A percentile compares a stretch with the other conserved stretches of the same genome.
Evolutionary conservation across 1,284 basidiomycete genomes (phyloP).

Genomic region (Ceratobasidium theobromae): DNA sequence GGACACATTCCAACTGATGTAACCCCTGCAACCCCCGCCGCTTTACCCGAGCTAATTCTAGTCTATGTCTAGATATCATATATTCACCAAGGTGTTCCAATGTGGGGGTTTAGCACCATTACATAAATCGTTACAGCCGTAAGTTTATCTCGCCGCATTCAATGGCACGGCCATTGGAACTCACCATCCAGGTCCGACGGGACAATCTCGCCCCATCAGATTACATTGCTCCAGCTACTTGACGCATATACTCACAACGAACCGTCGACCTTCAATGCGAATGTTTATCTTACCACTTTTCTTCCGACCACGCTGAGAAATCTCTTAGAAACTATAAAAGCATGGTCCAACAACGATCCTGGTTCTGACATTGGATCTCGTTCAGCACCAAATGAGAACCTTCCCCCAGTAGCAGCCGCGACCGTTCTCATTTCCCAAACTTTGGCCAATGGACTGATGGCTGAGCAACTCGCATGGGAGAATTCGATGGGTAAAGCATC

Average conservation of each 20-base stretch:
- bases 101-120: conserved; percentile 43
- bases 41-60: conserved; percentile 37
- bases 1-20: conserved; percentile 5
- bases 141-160: conserved; percentile 35
- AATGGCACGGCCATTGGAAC: not conserved
- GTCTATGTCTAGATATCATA: conserved; percentile 45
- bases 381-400: conserved; percentile 54
- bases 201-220: conserved; percentile 79
- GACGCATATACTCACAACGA: conserved; percentile 69
- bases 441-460: not conserved
- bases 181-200: conserved; percentile 60
- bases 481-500: conserved; percentile 45
- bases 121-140: conserved; percentile 46
- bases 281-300: not conserved
- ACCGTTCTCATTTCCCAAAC: conserved; percentile 71
- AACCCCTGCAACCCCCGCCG: conserved; percentile 22
- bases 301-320: not conserved
- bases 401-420: conserved; percentile 76
- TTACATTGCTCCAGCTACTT: conserved; percentile 78
- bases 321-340: not conserved
- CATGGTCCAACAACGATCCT: not conserved
- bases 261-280: not conserved
- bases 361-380: not conserved
- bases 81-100: conserved; percentile 48
- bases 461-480: conserved; percentile 49